Evolutionary conservation across 768 basidiomycete species (phyloP).

Genomic region (Lactifluus subvellereus): DNA sequence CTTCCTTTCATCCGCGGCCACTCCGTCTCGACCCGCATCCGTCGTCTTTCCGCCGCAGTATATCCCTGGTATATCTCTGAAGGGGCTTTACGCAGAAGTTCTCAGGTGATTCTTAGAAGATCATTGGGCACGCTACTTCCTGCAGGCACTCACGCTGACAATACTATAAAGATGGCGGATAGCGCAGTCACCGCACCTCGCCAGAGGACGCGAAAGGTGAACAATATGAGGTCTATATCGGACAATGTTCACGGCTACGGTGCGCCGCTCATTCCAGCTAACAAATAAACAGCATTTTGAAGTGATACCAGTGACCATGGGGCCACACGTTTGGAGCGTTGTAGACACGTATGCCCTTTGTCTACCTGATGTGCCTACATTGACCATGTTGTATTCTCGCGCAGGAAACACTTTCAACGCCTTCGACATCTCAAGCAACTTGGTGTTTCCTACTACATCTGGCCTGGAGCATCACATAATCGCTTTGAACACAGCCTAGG

Average conservation of each 20-base stretch:
- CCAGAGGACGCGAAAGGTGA: not conserved
- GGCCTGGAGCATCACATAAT: slow-evolving; percentile 73
- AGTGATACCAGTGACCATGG: slow-evolving; percentile 10
- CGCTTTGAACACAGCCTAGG: slow-evolving; percentile 84
- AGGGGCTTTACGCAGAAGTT: not conserved
- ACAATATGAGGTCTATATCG: slow-evolving; percentile 12
- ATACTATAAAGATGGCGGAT: slow-evolving; percentile 2
- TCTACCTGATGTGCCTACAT: not conserved
- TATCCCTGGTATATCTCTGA: not conserved
- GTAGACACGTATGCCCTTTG: slow-evolving; percentile 60
- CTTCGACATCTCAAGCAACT: slow-evolving; percentile 75
- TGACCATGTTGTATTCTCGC: not conserved
- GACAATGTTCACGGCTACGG: slow-evolving; percentile 17
- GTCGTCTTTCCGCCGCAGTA: not conserved
- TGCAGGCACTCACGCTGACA: slow-evolving; percentile 10
- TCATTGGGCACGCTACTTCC: slow-evolving; percentile 7
- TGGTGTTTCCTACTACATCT: slow-evolving; percentile 69
- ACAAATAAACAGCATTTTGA: not conserved
- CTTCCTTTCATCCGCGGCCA: not conserved
- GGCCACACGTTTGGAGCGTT: slow-evolving; percentile 39
- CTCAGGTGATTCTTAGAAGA: slow-evolving; percentile 1
- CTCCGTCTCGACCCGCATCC: not conserved
- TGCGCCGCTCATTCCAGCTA: not conserved
- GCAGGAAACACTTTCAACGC: slow-evolving; percentile 69
- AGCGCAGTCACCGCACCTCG: not conserved